Base-by-base conservation (phyloP, 495 filamentous ascomycete species). In the Talaromyces adpressus region DNA sequence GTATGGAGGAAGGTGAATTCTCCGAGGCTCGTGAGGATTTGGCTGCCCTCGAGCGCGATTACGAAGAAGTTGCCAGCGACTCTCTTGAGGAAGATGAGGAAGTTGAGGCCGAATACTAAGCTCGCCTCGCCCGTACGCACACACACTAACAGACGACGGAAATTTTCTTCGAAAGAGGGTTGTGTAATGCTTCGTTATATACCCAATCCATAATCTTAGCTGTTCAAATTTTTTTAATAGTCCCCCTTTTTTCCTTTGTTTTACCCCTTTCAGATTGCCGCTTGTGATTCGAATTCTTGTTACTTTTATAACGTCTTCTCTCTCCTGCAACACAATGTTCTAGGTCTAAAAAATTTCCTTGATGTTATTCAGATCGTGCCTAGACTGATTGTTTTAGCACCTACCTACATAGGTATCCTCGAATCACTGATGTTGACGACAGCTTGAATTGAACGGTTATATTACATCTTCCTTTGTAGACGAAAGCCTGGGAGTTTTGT, bases 1-100 rank as follows among this genome's bases (percentile, higher is more conserved):
- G 94, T 86, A 98, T 98, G 94, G 94, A 98, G 84, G 94, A 98
- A 79, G 94, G 94, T 73, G 94, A 98, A 78, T 98, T 98, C 84
- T 95, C 91, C 57, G 94, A 98, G 85, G 94, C 94, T 60, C 91
- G 94, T 77, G 94, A 98, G 83, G 94, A 98, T 79, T 78, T 98
- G 71, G 94, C 94, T 71, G 94, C 94, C 69, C 86, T 98, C 52
- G 94, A 98, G 86, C 90, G 93, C 67, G 94, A 98, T 79, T 98
- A 98, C 82, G 95, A 98, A 82, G 94, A 98, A 79, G 94, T 98
- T 70, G 94, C 92, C 67, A 92, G 92, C 73, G 94, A 98, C 79
- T 96, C 93, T 65, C 75, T 94, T 66, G 92, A 93, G 79, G 91
- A 85, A 64, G 94, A 94, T 68, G 91, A 92, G 68, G 89, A 87